Base-by-base conservation (phyloP, 78 protist genomes). In the Chrysochromulina parva region DNA sequence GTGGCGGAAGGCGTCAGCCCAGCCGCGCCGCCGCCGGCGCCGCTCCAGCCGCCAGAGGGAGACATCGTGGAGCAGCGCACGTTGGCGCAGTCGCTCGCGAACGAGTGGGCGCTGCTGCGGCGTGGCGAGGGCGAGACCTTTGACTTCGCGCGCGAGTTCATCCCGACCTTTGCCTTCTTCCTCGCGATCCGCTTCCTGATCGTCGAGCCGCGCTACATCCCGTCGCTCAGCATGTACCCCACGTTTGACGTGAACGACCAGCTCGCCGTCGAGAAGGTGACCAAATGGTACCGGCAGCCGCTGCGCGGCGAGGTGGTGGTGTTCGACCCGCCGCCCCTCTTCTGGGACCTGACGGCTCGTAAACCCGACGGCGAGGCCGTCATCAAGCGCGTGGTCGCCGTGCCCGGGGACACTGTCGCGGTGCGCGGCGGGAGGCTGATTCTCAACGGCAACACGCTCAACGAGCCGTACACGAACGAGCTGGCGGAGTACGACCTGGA, bases 151-250 rank as follows among this genome's bases (percentile, higher is more conserved):
- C 38, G 50, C 53, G 86, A 78, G 19, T 78, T 78, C n/a, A 47
- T 73, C 81, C 86, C 86, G 22, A 78, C 86, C 57, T 53, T 78
- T 19, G 62, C 62, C 86, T 1, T 78, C 86, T 78, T 5, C 86
- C 28, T 78, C 10, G 86, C 59, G 26, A 78, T 78, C 86, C 60
- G 86, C 48, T 6, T 78, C 19, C 7, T 24, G n/a, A 1, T 78
- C 60, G 86, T 78, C 38, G 86, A 78, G 60, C 86, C 86, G 28
- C 60, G 86, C 19, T 78, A 78, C 86, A 78, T 78, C 60, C 86
- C 86, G 7, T 78, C 86, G 19, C 86, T 78, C 62, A 53, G 62
- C 14, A 78, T 78, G 86, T 78, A 9, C 60, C 86, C 86, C 28
- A 53, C 62, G 19, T 28, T 78, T 47, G 86, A 78, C 26, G 13